Conservation (phyloP, 306 rosid species). For the Hippophae rhamnoides region DNA sequence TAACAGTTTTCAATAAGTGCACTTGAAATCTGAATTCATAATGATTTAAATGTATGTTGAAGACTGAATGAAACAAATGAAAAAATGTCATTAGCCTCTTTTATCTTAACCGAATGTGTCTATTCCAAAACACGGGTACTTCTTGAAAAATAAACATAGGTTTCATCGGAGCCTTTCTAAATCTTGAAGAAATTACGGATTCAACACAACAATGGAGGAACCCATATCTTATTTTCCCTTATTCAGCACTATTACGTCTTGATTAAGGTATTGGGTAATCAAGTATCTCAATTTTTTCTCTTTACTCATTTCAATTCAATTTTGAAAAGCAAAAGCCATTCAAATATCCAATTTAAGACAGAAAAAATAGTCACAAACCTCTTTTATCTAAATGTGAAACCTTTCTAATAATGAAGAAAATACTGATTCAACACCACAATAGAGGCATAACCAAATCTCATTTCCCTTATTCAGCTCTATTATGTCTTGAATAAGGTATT, state of each 20-base stretch:
- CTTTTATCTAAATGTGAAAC: no score
- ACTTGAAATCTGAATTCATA: slow-evolving; percentile 1
- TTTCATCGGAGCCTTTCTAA: not conserved
- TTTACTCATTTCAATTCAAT: not conserved
- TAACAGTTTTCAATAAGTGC: not conserved
- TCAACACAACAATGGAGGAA: slow-evolving; percentile 21
- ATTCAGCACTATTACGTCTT: slow-evolving; percentile 12
- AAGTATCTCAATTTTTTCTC: slow-evolving; percentile 1
- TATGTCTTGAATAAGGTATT: slow-evolving; percentile 8
- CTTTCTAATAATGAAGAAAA: not conserved
- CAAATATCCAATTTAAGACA: not conserved
- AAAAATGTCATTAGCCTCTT: no score
- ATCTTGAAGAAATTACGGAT: not conserved
- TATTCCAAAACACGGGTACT: no score
- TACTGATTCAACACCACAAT: slow-evolving; percentile 17
- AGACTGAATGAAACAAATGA: slow-evolving; percentile 4
- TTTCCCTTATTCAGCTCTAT: not conserved
- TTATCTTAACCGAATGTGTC: no score
- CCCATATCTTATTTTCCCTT: slow-evolving; percentile 16
- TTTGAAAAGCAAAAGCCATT: not conserved
- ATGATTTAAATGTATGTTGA: slow-evolving; percentile 3
- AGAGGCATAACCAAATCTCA: slow-evolving; percentile 15
- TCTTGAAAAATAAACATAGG: no score
- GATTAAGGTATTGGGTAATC: no score
- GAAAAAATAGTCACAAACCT: no score